phyloP scores from a whole-genome alignment of 2,329 filamentous ascomycete genomes.

The Rutstroemia sydowiana region DNA sequence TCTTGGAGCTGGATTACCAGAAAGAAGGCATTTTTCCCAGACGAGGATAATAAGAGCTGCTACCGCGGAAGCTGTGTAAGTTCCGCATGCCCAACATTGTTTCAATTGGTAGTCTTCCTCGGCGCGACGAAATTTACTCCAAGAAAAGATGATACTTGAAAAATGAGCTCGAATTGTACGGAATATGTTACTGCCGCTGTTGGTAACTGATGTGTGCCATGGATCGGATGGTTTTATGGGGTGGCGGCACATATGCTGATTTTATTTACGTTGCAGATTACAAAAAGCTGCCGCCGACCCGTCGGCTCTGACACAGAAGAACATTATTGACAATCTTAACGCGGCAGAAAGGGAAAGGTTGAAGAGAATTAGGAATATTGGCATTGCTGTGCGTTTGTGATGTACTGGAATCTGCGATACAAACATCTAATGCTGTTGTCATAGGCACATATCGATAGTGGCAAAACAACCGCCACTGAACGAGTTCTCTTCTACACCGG shows the following conservation, averaged over 20 bases:
- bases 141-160: no score
- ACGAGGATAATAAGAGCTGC: conserved; percentile 20
- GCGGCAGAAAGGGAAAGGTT: conserved; percentile 72
- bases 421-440: not conserved
- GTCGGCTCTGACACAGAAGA: conserved; percentile 21
- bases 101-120: not conserved
- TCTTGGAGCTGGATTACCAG: conserved; percentile 11
- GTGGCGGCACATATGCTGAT: conserved; percentile 7
- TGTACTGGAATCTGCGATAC: not conserved
- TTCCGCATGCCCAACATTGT: not conserved
- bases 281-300: conserved; percentile 26
- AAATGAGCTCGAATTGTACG: no score
- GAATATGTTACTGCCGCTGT: no score
- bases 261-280: conserved; percentile 14
- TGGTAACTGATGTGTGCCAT: no score
- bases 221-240: no score
- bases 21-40: conserved; percentile 26
- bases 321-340: conserved; percentile 26
- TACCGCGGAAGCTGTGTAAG: conserved; percentile 28
- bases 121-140: not conserved
- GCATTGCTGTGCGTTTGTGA: conserved; percentile 68
- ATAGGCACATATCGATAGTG: conserved; percentile 94
- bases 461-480: conserved; percentile 95
- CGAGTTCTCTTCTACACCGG: conserved; percentile 97
- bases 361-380: conserved; percentile 85